Conservation (phyloP, 2,329 filamentous ascomycete species). For the Didymella pomorum region DNA sequence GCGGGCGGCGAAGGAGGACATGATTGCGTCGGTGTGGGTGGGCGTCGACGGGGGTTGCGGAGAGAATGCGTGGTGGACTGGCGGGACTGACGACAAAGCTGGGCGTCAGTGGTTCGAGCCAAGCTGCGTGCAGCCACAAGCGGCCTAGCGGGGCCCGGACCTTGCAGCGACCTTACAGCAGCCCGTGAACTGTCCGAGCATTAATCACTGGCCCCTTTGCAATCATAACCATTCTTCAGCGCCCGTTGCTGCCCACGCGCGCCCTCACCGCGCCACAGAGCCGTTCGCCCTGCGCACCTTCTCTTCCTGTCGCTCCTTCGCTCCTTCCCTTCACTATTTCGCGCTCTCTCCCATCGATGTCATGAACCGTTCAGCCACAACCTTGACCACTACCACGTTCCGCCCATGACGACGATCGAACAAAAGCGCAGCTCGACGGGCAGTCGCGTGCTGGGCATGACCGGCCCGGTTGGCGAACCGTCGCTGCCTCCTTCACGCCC, state of each 20-base stretch:
- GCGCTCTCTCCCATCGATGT: constrained; percentile 30
- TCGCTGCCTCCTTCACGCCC: constrained; percentile 59
- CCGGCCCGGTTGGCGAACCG: constrained; percentile 57
- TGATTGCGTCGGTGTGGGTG: constrained; percentile 37
- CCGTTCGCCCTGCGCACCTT: constrained; percentile 21
- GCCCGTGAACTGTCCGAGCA: constrained; percentile 6
- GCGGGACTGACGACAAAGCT: constrained; percentile 26
- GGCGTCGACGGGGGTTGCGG: constrained; percentile 26
- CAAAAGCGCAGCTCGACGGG: constrained; percentile 46
- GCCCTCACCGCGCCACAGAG: constrained; percentile 16
- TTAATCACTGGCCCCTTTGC: constrained; percentile 20
- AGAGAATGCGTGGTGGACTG: constrained; percentile 21
- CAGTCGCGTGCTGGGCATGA: constrained; percentile 50
- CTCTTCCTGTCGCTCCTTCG: constrained; percentile 33
- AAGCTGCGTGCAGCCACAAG: constrained; percentile 11
- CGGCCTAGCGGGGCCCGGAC: constrained; percentile 11
- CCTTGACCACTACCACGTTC: constrained; percentile 37
- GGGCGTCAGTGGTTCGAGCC: constrained; percentile 25
- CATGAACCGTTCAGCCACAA: constrained; percentile 45
- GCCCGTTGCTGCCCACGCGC: constrained; percentile 12
- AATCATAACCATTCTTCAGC: constrained; percentile 14
- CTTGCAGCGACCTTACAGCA: constrained; percentile 7
- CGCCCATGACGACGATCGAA: constrained; percentile 44
- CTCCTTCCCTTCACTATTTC: constrained; percentile 15
- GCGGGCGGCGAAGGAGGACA: constrained; percentile 57